These are phyloP conservation scores for Oryza punctata DNA, from an alignment of 176 grass and related monocot genomes.

Conservation along the genomic window DNA sequence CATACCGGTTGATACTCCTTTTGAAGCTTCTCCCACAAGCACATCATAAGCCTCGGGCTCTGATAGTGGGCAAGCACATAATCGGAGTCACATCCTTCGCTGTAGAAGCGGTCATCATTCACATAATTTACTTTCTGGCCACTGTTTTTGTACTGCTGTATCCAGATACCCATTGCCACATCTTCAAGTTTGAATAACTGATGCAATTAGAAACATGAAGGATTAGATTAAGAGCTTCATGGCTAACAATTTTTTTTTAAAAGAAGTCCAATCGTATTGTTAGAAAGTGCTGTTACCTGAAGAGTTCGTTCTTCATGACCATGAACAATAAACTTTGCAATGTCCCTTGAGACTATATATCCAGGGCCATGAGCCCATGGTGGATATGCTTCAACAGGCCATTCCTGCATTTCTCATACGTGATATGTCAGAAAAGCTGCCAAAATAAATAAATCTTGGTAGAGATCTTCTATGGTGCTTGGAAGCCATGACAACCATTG, in stretches of 20 bases:
- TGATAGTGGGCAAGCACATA: constrained; percentile 94
- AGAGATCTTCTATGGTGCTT: no score
- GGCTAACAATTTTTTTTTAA: background rate
- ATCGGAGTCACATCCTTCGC: constrained; percentile 73
- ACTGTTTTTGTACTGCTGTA: constrained; percentile 69
- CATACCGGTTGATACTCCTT: constrained; percentile 67
- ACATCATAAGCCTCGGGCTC: constrained; percentile 78
- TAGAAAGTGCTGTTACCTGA: constrained; percentile 49
- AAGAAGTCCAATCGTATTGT: background rate
- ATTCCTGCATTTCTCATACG: constrained; percentile 56
- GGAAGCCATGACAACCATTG: no score
- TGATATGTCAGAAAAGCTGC: constrained; percentile 36
- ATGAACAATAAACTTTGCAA: constrained; percentile 74
- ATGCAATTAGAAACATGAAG: constrained; percentile 28
- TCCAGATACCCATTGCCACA: constrained; percentile 94
- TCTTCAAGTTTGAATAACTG: constrained; percentile 98
- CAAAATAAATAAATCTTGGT: background rate
- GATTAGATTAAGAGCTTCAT: background rate
- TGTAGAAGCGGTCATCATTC: constrained; percentile 78
- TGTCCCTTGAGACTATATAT: constrained; percentile 83
- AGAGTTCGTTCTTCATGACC: constrained; percentile 74
- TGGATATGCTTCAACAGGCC: constrained; percentile 65
- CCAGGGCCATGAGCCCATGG: constrained; percentile 97
- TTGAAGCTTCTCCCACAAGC: constrained; percentile 80
- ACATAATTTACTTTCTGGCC: constrained; percentile 71